Evolutionary conservation across 2,329 filamentous ascomycete genomes (phyloP).

Genomic region (Aspergillus sp.): DNA sequence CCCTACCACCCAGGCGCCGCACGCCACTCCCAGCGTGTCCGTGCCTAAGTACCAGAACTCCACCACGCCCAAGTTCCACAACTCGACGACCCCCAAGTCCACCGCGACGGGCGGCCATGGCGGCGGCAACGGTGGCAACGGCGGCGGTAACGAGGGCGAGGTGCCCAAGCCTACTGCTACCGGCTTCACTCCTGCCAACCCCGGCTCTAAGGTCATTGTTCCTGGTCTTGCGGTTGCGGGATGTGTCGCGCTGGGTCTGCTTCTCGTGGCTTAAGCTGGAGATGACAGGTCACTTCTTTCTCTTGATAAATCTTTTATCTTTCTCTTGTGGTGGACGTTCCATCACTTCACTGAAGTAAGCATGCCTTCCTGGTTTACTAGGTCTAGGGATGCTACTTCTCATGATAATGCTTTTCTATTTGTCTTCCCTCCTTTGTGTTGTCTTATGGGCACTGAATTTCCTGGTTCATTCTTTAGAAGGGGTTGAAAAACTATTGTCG

Average conservation of each 20-base stretch:
- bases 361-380: no score
- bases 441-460: no score
- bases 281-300: neutral
- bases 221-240: conserved; percentile 24
- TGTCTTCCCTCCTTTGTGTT: no score
- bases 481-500: no score
- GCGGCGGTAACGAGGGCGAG: neutral
- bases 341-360: neutral
- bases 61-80: conserved; percentile 1
- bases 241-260: conserved; percentile 15
- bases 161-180: conserved; percentile 14
- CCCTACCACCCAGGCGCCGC: neutral
- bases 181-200: conserved; percentile 14
- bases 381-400: no score
- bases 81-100: conserved; percentile 4
- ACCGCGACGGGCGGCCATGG: conserved; percentile 9
- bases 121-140: conserved; percentile 1
- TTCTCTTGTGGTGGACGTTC: neutral
- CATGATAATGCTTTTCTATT: no score
- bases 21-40: conserved; percentile 7
- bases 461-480: no score
- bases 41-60: conserved; percentile 3
- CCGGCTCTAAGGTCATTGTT: conserved; percentile 26
- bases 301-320: neutral
- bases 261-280: conserved; percentile 27